Percentiles rank a stretch among this genome's conserved stretches.
Conservation (phyloP, 2,329 filamentous ascomycete genomes). For the Pezicula carpinea region DNA sequence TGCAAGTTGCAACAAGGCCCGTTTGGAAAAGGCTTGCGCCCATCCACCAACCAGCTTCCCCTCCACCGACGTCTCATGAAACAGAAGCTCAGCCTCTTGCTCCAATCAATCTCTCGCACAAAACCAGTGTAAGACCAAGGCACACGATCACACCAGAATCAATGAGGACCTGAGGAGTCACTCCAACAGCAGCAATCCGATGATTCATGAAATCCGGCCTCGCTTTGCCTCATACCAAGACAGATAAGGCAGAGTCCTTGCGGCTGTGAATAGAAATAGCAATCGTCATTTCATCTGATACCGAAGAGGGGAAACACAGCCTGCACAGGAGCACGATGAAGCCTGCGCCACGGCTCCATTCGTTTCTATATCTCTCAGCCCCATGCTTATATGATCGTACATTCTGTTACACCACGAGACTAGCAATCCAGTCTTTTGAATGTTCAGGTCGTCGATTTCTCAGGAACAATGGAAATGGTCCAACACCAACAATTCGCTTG, state of each 20-base stretch:
- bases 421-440: no score
- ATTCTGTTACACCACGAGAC: no score
- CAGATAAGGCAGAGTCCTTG: neutral
- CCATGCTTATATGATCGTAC: neutral
- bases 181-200: neutral
- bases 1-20: constrained; percentile 19
- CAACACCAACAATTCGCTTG: neutral
- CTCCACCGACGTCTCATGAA: constrained; percentile 6
- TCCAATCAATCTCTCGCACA: constrained; percentile 15
- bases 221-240: neutral
- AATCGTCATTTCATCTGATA: neutral
- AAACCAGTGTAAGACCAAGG: constrained; percentile 5
- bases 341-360: neutral
- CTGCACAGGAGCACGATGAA: neutral
- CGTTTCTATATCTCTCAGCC: neutral
- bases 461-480: neutral
- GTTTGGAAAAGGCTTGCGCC: constrained; percentile 13
- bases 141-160: no score
- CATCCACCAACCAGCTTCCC: constrained; percentile 11
- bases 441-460: no score
- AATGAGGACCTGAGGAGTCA: no score
- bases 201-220: no score
- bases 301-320: neutral
- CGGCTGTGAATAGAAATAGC: neutral
- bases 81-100: constrained; percentile 11